Percentiles rank a stretch among this genome's conserved stretches.
phyloP scores from a whole-genome alignment of 345 rosid species.

The Salix koriyanagi region DNA sequence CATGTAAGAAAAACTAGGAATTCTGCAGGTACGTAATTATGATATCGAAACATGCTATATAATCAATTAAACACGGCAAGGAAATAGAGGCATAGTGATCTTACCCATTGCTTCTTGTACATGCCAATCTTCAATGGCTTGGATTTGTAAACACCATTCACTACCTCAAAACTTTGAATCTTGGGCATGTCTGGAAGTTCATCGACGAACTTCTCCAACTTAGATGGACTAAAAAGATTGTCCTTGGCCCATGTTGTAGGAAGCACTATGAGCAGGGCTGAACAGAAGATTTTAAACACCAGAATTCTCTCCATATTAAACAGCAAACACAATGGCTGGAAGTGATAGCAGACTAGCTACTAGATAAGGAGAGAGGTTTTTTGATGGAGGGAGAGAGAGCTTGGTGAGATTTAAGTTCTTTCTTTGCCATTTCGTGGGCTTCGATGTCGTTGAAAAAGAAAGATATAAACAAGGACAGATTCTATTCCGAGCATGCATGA shows the following conservation, averaged over 20 bases:
- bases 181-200: slow-evolving; percentile 64
- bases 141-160: slow-evolving; percentile 37
- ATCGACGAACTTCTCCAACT: slow-evolving; percentile 73
- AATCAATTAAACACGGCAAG: not conserved
- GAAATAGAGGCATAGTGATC: not conserved
- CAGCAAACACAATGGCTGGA: not conserved
- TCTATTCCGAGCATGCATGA: not conserved
- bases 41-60: not conserved
- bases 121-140: slow-evolving; percentile 67
- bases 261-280: not conserved
- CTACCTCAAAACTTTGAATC: slow-evolving; percentile 42
- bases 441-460: not conserved
- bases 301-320: not conserved
- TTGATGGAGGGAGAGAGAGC: not conserved
- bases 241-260: slow-evolving; percentile 29
- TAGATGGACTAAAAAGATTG: slow-evolving; percentile 24
- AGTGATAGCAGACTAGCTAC: not conserved
- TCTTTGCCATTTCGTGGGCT: slow-evolving; percentile 3
- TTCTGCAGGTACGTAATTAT: too few species aligned
- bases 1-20: too few species aligned
- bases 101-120: slow-evolving; percentile 73
- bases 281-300: not conserved
- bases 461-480: not conserved
- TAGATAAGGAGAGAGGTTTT: not conserved
- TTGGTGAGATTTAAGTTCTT: not conserved